Base-by-base conservation (phyloP, 2,329 filamentous ascomycete species). In the Penicillium oxalicum region DNA sequence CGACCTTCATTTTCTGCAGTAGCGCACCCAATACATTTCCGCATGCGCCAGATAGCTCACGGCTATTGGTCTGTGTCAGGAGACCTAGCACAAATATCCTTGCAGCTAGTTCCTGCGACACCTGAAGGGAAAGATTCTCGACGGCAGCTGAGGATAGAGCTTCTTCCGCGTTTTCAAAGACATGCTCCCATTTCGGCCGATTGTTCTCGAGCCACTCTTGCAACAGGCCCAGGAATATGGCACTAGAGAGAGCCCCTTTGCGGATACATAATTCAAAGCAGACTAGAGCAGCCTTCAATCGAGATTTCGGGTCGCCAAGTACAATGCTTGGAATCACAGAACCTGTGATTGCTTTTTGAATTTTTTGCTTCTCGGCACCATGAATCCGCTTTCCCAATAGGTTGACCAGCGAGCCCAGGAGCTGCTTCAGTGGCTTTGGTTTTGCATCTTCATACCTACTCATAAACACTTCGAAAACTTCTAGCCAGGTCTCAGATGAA, bases 371-470 rank as follows among this genome's bases (percentile, higher is more conserved):
- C 13, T 53, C 50, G 9, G 59, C 29, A 24, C 62, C 61, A 28
- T 61, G 37, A 9, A 60, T 56, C 38, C 61, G 57, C 27, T 63
- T 66, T 9, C 52, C 61, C 40, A 70, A 49, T 9, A 70, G 64
- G 18, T 58, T 65, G 34, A 61, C 61, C 47, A 75, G 48, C n/a
- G 70, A 69, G 44, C 64, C 59, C 42, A 76, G 51, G 2, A 76
- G 62, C 49, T 74, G 70, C 54, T 70, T 71, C 59, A 75, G 65
- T 24, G 72, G 67, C 57, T 73, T 75, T 24, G 69, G 65, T 44
- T 70, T 72, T 6, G 66, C 62, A 53, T 71, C 68, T 49, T 72
- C 69, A 53, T 69, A 74, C 29, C 67, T 66, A 48, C 60, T 61
- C 44, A 74, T 57, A 39, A 65, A 71, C 27, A 68, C 58, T 18